Evolutionary conservation across 1,284 basidiomycete genomes (phyloP), one percentile per base, ranked within the genome.

Genomic region (Cerrena zonata): DNA sequence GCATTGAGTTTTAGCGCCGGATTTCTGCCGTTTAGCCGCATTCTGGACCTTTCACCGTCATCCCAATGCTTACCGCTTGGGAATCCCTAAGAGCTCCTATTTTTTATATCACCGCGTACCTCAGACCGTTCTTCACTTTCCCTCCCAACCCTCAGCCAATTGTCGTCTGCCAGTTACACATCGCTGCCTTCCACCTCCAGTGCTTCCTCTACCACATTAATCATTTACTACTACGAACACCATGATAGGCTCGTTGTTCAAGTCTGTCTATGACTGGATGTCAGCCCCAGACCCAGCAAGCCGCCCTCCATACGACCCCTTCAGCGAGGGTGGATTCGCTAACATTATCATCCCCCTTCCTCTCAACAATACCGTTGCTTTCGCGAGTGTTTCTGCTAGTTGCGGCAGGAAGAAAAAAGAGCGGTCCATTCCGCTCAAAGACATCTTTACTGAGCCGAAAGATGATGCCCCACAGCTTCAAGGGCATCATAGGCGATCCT

Each of bases 161-260:
- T n/a, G n/a, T n/a, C n/a, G n/a, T n/a, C n/a, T n/a, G n/a, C n/a
- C n/a, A n/a, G n/a, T n/a, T n/a, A n/a, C n/a, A n/a, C n/a, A n/a
- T n/a, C n/a, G n/a, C n/a, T n/a, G n/a, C n/a, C n/a, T n/a, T n/a
- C n/a, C n/a, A n/a, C n/a, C n/a, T n/a, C n/a, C n/a, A n/a, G n/a
- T n/a, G n/a, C n/a, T n/a, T n/a, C n/a, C n/a, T n/a, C n/a, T n/a
- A n/a, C n/a, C n/a, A n/a, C n/a, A n/a, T n/a, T n/a, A n/a, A n/a
- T n/a, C n/a, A n/a, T n/a, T n/a, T n/a, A n/a, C n/a, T n/a, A n/a
- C n/a, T n/a, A n/a, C n/a, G n/a, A n/a, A n/a, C n/a, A n/a, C n/a
- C n/a, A n/a, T n/a, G n/a, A n/a, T n/a, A n/a, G n/a, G n/a, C 21
- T 42, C 41, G 13, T 42, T 42, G 19, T 42, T 42, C 41, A 42